phyloP scores from a whole-genome alignment of 495 filamentous ascomycete genomes.

The Elasticomyces elasticus region DNA sequence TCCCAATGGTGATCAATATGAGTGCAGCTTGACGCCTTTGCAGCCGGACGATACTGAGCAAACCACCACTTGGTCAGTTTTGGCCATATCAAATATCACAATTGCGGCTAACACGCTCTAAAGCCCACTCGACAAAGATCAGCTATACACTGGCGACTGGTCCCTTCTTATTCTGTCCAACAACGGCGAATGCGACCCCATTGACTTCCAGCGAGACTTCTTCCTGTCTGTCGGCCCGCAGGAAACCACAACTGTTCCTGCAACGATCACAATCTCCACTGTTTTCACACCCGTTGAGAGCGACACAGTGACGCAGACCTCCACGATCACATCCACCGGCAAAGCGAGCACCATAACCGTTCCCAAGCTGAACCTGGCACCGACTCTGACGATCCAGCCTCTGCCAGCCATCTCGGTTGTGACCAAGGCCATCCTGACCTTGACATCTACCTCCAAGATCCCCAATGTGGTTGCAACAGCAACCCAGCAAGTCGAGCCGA shows the following conservation, averaged over 20 bases:
- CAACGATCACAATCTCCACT: conserved; percentile 5
- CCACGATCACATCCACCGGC: conserved; percentile 15
- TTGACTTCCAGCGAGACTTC: conserved; percentile 33
- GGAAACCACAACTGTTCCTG: conserved; percentile 23
- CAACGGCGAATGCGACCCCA: conserved; percentile 28
- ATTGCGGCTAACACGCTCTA: neutral
- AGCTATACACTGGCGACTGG: conserved; percentile 28
- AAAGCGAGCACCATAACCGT: conserved; percentile 22
- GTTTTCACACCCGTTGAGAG: conserved; percentile 22
- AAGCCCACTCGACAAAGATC: conserved; percentile 24
- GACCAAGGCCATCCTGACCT: conserved; percentile 24
- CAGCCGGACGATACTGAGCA: conserved; percentile 25
- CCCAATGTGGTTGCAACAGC: conserved; percentile 17
- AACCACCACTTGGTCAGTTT: conserved; percentile 27
- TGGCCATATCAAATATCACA: neutral
- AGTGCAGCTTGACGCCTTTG: conserved; percentile 27
- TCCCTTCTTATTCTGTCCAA: conserved; percentile 32
- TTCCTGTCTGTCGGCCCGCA: conserved; percentile 29
- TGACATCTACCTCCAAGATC: conserved; percentile 21
- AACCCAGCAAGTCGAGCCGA: conserved; percentile 24
- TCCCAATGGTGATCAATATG: conserved; percentile 27
- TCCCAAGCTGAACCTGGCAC: conserved; percentile 22
- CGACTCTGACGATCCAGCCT: conserved; percentile 26
- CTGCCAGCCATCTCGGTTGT: conserved; percentile 20
- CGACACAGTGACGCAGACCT: conserved; percentile 21